phyloP scores from a whole-genome alignment of 1,284 basidiomycete genomes.

The Neotropicomus parvogracilis region DNA sequence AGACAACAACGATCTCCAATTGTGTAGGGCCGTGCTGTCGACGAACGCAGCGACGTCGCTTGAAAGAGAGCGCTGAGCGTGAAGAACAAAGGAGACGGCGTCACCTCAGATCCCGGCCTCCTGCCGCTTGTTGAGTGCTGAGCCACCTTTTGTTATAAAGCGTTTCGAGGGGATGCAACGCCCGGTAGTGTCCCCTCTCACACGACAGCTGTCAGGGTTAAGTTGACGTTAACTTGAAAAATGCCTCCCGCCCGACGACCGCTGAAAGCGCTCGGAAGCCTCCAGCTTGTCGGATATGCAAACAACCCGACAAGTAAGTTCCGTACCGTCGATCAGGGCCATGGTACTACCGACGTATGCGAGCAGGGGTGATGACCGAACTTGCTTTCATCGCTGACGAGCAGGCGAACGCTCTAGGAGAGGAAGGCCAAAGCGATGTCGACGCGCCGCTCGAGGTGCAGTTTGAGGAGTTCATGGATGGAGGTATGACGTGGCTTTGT shows the following conservation, averaged over 20 bases:
- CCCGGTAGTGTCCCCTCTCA: neutral
- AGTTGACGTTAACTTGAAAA: neutral
- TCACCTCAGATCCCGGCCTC: neutral
- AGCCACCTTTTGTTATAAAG: conserved; percentile 17
- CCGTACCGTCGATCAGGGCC: neutral
- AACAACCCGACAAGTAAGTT: conserved; percentile 30
- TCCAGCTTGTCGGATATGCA: conserved; percentile 20
- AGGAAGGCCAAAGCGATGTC: neutral
- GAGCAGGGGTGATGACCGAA: conserved; percentile 28
- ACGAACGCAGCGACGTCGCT: conserved; percentile 1
- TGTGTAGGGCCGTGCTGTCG: conserved; percentile 9
- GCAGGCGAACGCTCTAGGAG: conserved; percentile 1
- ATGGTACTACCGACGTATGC: neutral
- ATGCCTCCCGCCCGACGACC: conserved; percentile 29
- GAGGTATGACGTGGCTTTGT: conserved; percentile 17
- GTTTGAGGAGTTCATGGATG: conserved; percentile 28
- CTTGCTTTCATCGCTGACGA: conserved; percentile 27
- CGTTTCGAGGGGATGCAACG: neutral
- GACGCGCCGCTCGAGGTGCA: conserved; percentile 20
- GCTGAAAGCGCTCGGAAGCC: conserved; percentile 23
- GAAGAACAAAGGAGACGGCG: conserved; percentile 5
- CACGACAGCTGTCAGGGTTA: neutral
- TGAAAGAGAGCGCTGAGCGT: neutral
- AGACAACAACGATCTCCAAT: neutral
- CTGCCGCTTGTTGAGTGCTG: neutral